phyloP scores from a whole-genome alignment of 305 asterid species.

The Andrographis paniculata region DNA sequence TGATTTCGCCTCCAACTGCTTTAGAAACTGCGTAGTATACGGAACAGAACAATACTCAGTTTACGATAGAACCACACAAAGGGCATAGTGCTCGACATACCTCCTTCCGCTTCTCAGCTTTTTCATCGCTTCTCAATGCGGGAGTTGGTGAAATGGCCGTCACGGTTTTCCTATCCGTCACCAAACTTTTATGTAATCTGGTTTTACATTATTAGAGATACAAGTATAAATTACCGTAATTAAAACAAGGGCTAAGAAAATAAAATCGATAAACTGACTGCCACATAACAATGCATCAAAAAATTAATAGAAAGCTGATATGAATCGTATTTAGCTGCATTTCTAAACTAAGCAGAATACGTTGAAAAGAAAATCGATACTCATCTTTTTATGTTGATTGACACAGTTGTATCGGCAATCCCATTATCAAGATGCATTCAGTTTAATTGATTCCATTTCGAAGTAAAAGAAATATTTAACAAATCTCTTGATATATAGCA shows the following conservation, averaged over 20 bases:
- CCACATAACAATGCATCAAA: no score
- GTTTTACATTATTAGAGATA: neutral
- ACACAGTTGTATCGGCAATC: conserved; percentile 1
- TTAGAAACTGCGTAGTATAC: conserved; percentile 26
- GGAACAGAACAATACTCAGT: neutral
- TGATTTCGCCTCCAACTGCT: conserved; percentile 57
- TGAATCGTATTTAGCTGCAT: conserved; percentile 10
- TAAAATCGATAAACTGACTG: no score
- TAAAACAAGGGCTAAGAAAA: no score
- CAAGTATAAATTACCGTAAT: no score
- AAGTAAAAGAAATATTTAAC: neutral
- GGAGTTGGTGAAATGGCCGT: conserved; percentile 21
- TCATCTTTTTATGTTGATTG: neutral
- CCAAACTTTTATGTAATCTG: conserved; percentile 32
- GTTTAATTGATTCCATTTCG: conserved; percentile 1
- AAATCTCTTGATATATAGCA: neutral
- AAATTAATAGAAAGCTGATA: neutral
- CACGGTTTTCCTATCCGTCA: conserved; percentile 23
- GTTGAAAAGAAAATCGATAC: no score
- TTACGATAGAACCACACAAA: conserved; percentile 12
- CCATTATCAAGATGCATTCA: conserved; percentile 8
- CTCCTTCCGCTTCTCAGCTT: conserved; percentile 49
- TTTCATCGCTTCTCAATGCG: conserved; percentile 41
- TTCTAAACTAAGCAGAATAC: conserved; percentile 2
- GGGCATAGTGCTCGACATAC: conserved; percentile 23